These are phyloP conservation scores for Collariella sp. DNA, from an alignment of 495 filamentous ascomycete genomes.

Conservation along the genomic window DNA sequence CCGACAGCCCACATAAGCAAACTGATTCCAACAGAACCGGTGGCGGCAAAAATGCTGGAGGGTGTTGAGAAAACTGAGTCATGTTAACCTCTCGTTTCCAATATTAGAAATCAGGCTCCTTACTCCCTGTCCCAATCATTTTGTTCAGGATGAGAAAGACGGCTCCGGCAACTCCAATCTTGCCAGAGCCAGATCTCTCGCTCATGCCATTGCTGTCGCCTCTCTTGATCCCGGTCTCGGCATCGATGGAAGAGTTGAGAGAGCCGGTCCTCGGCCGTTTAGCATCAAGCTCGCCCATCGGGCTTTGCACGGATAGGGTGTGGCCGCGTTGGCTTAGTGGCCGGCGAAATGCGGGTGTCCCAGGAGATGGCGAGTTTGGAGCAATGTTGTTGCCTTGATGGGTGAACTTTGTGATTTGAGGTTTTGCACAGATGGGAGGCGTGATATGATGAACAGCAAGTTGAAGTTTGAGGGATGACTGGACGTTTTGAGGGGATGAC, in stretches of 20 bases:
- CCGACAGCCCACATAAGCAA: constrained; percentile 36
- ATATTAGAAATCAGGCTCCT: background rate
- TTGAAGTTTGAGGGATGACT: background rate
- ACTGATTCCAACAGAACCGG: constrained; percentile 35
- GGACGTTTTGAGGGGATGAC: background rate
- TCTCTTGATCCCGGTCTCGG: constrained; percentile 12
- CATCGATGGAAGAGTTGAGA: background rate
- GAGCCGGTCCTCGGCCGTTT: background rate
- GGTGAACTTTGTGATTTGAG: no score
- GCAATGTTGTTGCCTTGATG: no score
- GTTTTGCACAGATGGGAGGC: no score
- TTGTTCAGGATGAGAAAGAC: constrained; percentile 50
- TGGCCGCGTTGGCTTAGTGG: background rate
- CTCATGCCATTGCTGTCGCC: constrained; percentile 10
- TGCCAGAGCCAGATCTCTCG: constrained; percentile 34
- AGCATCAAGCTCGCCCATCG: constrained; percentile 2
- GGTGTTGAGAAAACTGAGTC: constrained; percentile 33
- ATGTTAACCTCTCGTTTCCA: background rate
- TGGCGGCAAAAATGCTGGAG: constrained; percentile 36
- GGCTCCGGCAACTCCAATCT: constrained; percentile 44
- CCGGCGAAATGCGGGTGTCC: no score
- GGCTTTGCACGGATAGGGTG: background rate
- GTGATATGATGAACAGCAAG: background rate
- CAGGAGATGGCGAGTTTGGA: no score
- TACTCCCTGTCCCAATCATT: constrained; percentile 51